Conservation (phyloP, 495 filamentous ascomycete species). For the Annulohypoxylon nitens region DNA sequence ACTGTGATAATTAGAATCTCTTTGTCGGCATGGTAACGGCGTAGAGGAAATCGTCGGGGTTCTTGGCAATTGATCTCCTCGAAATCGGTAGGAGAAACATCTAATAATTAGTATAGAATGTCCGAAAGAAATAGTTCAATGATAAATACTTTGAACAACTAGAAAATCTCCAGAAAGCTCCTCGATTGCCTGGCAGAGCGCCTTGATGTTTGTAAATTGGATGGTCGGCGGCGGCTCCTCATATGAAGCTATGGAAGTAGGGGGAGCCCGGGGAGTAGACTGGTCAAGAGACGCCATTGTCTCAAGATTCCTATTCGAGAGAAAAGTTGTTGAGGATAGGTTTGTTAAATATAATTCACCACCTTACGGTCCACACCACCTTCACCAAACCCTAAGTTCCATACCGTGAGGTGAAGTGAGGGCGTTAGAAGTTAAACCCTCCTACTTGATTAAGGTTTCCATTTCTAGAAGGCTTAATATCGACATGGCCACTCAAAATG, state of each 20-base stretch:
- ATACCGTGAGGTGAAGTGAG: background rate
- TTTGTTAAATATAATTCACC: background rate
- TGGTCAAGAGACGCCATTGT: background rate
- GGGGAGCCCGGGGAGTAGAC: background rate
- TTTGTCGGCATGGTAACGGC: background rate
- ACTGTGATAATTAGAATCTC: background rate
- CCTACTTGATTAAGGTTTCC: background rate
- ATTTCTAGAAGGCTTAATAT: background rate
- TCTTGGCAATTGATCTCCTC: background rate
- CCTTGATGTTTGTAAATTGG: background rate
- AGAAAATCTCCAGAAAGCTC: background rate
- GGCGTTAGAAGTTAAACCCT: background rate
- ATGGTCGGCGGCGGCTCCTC: background rate
- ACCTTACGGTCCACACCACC: background rate
- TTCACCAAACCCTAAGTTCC: background rate
- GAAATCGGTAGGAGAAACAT: background rate
- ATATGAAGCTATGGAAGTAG: conserved; percentile 1
- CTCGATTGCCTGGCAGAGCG: background rate
- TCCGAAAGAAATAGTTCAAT: background rate
- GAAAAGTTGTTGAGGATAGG: background rate
- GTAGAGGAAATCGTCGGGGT: background rate
- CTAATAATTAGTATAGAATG: background rate
- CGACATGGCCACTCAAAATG: too few relatives aligned
- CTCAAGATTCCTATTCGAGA: background rate
- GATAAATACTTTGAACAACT: background rate